These are phyloP conservation scores for Sphagnurus paluster DNA, from an alignment of 1,284 basidiomycete genomes.

Conservation along the genomic window DNA sequence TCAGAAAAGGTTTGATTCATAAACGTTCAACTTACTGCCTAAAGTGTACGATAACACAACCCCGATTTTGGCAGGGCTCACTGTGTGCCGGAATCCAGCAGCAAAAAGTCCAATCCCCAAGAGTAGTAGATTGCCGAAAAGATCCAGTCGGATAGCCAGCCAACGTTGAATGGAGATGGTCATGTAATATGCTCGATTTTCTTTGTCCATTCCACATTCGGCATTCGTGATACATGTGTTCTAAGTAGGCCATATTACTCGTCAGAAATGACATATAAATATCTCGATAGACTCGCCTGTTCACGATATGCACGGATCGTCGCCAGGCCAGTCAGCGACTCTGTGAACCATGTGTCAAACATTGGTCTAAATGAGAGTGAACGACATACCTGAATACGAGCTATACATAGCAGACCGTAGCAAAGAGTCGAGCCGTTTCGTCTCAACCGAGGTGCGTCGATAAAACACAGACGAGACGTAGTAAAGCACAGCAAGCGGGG, in stretches of 20 bases:
- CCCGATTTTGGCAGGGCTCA: constrained; percentile 49
- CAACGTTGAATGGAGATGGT: constrained; percentile 67
- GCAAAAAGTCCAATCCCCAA: constrained; percentile 74
- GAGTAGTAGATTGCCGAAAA: constrained; percentile 73
- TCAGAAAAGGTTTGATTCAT: neutral
- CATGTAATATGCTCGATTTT: constrained; percentile 82
- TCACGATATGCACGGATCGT: constrained; percentile 45
- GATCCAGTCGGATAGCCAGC: constrained; percentile 59
- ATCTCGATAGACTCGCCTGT: constrained; percentile 31
- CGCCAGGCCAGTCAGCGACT: constrained; percentile 44
- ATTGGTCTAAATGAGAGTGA: neutral
- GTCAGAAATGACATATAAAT: neutral
- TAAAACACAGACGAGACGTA: constrained; percentile 47
- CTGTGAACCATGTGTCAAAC: constrained; percentile 20
- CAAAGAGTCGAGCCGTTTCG: constrained; percentile 65
- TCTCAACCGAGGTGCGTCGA: constrained; percentile 54
- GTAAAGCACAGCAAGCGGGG: constrained; percentile 45
- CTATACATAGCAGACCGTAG: constrained; percentile 61
- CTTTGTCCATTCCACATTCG: constrained; percentile 65
- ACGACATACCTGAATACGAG: constrained; percentile 35
- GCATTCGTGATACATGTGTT: constrained; percentile 47
- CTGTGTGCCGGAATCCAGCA: constrained; percentile 51
- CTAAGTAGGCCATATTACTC: no score
- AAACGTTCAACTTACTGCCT: constrained; percentile 43
- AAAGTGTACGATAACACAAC: constrained; percentile 67